Base-by-base conservation (phyloP, 768 basidiomycete genomes). In the button mushroom (Agaricus bisporus) region DNA sequence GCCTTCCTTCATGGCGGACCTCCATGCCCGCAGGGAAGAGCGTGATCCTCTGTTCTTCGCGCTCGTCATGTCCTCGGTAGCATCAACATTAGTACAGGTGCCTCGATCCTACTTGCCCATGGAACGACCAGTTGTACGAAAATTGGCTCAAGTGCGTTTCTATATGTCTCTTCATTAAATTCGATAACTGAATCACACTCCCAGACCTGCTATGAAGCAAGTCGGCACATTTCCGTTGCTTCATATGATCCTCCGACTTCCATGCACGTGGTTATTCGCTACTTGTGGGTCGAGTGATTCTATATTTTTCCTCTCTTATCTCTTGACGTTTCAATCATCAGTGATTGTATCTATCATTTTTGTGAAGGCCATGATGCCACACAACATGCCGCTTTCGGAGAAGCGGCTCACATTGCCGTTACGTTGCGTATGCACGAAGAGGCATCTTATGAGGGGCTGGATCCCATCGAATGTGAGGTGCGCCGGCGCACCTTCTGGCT, bases 1-100 rank as follows among this genome's bases (percentile, higher is more conserved):
- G 63, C 91, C 91, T 25, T 89, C 88, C 1, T 94, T 94, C 66
- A 86, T 92, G 82, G 86, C 88, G n/a, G 93, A 93, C 70, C 73
- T 97, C 28, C 82, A 86, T 58, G 74, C 82, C 0, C 81, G 80
- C 41, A 70, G 90, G 54, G 93, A 95, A 70, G 91, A 94, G 63
- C 80, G 82, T 17, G 89, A 95, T 61, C 91, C 91, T 25, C 80
- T 95, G 37, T 95, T 94, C 73, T 94, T 91, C 61, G 86, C 91
- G 4, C 71, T 95, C 26, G 88, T 97, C 58, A 88, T 94, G 85
- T 88, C 86, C 12, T 90, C 90, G 9, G 81, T 94, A 15, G 89
- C 91, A 3, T 86, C 85, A 14, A 95, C 93, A 0, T 74, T 95
- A 10, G 88, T 92, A 4, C 93, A 95, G 68, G 82, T 94, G 5